Evolutionary conservation across 108 stramenopile genomes (phyloP), one percentile per base, ranked within the genome.

Genomic region (Conticribra guillardii): DNA sequence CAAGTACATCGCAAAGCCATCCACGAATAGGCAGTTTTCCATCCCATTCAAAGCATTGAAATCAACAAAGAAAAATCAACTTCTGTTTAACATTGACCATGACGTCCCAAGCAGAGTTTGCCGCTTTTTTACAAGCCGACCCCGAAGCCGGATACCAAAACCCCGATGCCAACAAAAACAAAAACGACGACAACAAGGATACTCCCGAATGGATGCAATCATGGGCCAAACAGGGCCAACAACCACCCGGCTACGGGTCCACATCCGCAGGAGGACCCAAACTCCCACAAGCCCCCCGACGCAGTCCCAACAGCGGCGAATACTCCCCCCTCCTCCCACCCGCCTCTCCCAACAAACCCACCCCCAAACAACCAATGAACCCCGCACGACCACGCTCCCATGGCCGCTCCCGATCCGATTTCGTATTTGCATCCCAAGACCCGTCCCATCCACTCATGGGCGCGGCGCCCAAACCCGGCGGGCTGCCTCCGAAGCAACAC

Each of bases 51-150:
- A n/a, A n/a, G n/a, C n/a, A n/a, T n/a, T n/a, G n/a, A n/a, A n/a
- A n/a, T n/a, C n/a, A n/a, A n/a, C n/a, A n/a, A n/a, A n/a, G n/a
- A n/a, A n/a, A n/a, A n/a, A n/a, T n/a, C n/a, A n/a, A n/a, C n/a
- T n/a, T n/a, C n/a, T n/a, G n/a, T n/a, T n/a, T n/a, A 41, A 41
- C 37, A 41, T 41, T 11, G 8, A 9, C 37, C 8, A 73, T 73
- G 71, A 32, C 71, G 29, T 54, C 71, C 18, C 60, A 33, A 24
- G 62, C 63, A 57, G 71, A 73, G 46, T 73, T 73, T 37, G 30
- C 71, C 29, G 62, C 71, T n/a, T 50, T 73, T 41, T 51, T 73
- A 3, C 61, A 34, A 0, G 33, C 71, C 27, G 60, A 60, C 26
- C 61, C 64, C 64, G 29, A 48, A 26, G 57, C 60, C 37, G 70